Conservation (phyloP, 306 rosid genomes). For the Quercus wislizeni region DNA sequence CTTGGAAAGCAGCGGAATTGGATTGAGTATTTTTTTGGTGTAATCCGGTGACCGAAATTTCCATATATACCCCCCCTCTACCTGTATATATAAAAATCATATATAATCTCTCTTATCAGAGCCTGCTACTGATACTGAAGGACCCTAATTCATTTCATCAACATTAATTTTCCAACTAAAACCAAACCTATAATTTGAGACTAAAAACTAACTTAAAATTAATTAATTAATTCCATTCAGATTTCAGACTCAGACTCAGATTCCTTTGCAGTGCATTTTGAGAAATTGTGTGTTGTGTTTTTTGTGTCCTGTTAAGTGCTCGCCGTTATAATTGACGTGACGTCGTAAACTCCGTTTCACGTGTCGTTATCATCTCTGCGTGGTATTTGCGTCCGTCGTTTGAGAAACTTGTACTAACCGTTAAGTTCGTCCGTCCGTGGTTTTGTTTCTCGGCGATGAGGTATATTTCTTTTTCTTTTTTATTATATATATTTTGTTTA, state of each 20-base stretch:
- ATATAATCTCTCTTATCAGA: slow-evolving; percentile 4
- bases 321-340: neutral
- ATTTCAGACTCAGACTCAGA: too few relatives aligned
- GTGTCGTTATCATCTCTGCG: too few relatives aligned
- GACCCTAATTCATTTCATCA: slow-evolving; percentile 25
- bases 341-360: neutral
- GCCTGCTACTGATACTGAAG: slow-evolving; percentile 47
- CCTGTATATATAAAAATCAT: slow-evolving; percentile 23
- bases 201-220: neutral
- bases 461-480: neutral
- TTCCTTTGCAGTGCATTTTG: too few relatives aligned
- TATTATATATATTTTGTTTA: neutral
- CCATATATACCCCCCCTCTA: slow-evolving; percentile 23
- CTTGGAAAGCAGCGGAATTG: slow-evolving; percentile 29
- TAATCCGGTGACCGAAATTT: slow-evolving; percentile 40
- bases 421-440: neutral
- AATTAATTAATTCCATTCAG: neutral
- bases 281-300: neutral
- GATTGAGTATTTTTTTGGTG: slow-evolving; percentile 8
- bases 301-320: too few relatives aligned
- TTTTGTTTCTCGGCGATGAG: neutral
- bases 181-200: neutral
- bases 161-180: neutral
- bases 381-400: neutral
- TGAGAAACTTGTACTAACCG: neutral